Conservation (phyloP, 2,329 filamentous ascomycete genomes). For the Sphaerulina vaccinii region DNA sequence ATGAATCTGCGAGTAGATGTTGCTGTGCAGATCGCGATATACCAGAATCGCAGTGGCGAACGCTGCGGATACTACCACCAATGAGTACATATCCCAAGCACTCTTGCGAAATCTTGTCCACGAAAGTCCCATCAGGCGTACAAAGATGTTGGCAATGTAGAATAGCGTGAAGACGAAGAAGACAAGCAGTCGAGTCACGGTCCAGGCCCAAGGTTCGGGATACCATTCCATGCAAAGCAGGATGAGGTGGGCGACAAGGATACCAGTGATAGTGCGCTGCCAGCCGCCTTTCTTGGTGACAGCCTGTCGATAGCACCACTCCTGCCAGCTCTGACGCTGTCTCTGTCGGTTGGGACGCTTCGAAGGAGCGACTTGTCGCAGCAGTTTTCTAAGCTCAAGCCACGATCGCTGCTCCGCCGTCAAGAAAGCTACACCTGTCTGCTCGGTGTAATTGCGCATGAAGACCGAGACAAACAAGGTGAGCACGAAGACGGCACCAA, state of each 20-base stretch:
- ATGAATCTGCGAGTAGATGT: slow-evolving; percentile 75
- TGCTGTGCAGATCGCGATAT: slow-evolving; percentile 56
- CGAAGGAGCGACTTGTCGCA: slow-evolving; percentile 90
- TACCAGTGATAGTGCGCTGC: slow-evolving; percentile 76
- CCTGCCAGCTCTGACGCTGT: slow-evolving; percentile 71
- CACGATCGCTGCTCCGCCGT: slow-evolving; percentile 95
- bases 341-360: slow-evolving; percentile 82
- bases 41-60: slow-evolving; percentile 79
- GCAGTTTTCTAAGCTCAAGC: slow-evolving; percentile 88
- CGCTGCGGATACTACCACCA: slow-evolving; percentile 75
- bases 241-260: slow-evolving; percentile 78
- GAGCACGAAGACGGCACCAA: slow-evolving; percentile 93
- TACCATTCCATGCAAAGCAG: slow-evolving; percentile 85
- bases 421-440: slow-evolving; percentile 93
- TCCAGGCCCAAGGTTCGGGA: slow-evolving; percentile 70
- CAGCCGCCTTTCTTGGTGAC: slow-evolving; percentile 92
- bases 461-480: slow-evolving; percentile 98
- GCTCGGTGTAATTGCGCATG: slow-evolving; percentile 99
- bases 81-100: slow-evolving; percentile 91
- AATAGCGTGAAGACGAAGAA: slow-evolving; percentile 72
- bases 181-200: slow-evolving; percentile 62
- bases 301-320: slow-evolving; percentile 92
- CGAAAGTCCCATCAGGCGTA: slow-evolving; percentile 83
- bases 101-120: slow-evolving; percentile 90
- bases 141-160: slow-evolving; percentile 77